Percentiles rank a stretch among this genome's conserved stretches.
Evolutionary conservation across 345 rosid species (phyloP).

Genomic region (Eucalyptus curtisii): DNA sequence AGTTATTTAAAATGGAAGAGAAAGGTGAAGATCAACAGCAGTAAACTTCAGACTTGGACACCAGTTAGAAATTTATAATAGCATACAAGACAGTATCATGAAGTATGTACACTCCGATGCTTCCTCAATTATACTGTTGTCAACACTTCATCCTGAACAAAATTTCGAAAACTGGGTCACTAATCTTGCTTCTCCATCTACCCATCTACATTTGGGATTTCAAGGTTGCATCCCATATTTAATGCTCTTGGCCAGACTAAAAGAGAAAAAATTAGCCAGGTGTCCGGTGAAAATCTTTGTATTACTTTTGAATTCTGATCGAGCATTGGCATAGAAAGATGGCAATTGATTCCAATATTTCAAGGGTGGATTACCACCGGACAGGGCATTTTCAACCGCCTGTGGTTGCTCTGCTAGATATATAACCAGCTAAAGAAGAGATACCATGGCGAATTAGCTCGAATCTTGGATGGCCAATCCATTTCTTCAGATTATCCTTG

Average conservation of each 20-base stretch:
- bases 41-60: neutral
- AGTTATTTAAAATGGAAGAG: neutral
- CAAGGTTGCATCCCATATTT: neutral
- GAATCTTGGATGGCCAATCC: conserved; percentile 93
- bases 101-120: neutral
- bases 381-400: neutral
- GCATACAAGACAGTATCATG: neutral
- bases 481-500: conserved; percentile 72
- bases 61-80: neutral
- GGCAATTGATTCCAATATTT: neutral
- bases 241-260: neutral
- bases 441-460: conserved; percentile 92
- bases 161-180: neutral
- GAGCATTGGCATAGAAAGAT: neutral
- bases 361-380: neutral
- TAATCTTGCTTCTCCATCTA: neutral
- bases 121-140: neutral
- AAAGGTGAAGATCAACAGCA: neutral
- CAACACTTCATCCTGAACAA: neutral
- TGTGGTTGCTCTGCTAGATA: neutral
- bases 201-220: neutral
- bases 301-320: neutral
- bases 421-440: neutral
- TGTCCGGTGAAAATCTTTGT: neutral
- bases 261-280: neutral